Evolutionary conservation across 2,329 filamentous ascomycete species (phyloP).

Genomic region (Cladorrhinum sp.): DNA sequence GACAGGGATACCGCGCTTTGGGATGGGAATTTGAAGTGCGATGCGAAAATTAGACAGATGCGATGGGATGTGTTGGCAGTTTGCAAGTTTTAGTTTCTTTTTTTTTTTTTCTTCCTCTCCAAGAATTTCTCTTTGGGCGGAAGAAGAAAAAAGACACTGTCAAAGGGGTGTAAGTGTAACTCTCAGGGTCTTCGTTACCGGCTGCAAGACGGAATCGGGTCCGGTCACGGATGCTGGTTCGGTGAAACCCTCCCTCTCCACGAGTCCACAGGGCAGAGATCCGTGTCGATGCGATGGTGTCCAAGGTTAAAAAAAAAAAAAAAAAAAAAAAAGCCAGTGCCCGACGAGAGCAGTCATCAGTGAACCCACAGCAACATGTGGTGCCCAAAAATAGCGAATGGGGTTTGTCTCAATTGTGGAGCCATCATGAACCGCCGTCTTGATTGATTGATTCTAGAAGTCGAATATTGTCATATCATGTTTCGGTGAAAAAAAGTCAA

Average conservation of each 20-base stretch:
- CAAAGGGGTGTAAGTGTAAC: no score
- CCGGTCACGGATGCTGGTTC: background rate
- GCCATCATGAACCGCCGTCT: background rate
- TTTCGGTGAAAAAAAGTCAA: no score
- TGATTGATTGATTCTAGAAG: background rate
- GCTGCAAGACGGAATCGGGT: background rate
- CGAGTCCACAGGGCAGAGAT: background rate
- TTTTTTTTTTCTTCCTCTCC: no score
- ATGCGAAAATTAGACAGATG: background rate
- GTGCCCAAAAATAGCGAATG: slow-evolving; percentile 4
- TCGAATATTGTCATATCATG: background rate
- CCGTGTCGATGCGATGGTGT: no score
- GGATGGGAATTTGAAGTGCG: slow-evolving; percentile 6
- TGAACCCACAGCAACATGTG: background rate
- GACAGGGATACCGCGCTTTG: background rate
- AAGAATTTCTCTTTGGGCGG: no score
- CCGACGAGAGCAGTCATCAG: background rate
- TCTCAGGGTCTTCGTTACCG: background rate
- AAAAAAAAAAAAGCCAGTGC: background rate
- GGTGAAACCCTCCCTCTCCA: background rate
- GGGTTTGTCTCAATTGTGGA: background rate
- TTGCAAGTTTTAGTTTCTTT: no score
- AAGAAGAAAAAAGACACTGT: no score
- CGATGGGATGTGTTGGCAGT: no score
- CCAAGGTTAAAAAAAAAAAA: no score